These are phyloP conservation scores for Fusarium nanum DNA, from an alignment of 2,329 filamentous ascomycete species.

Conservation along the genomic window DNA sequence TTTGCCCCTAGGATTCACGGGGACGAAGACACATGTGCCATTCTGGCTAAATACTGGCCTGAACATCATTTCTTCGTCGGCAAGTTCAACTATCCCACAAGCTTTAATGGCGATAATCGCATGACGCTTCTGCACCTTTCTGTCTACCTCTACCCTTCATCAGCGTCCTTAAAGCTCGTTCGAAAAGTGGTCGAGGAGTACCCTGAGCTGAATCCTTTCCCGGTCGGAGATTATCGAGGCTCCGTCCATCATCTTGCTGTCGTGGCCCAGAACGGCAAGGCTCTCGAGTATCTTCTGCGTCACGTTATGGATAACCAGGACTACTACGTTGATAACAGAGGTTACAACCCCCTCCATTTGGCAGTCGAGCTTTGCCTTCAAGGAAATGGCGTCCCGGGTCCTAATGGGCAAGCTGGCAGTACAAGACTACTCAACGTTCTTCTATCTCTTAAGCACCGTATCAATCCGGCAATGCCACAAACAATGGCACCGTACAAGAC, in stretches of 20 bases:
- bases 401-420: not conserved
- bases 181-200: not conserved
- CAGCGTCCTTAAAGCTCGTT: not conserved
- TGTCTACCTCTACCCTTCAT: not conserved
- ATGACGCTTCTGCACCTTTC: not conserved
- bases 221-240: not conserved
- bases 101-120: no score
- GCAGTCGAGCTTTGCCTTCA: not conserved
- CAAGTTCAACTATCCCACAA: no score
- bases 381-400: not conserved
- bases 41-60: not conserved
- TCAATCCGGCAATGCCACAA: conserved; percentile 10
- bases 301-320: not conserved
- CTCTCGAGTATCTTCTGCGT: not conserved
- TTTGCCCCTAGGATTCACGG: not conserved
- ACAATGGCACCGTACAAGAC: conserved; percentile 1
- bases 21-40: not conserved
- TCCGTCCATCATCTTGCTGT: conserved; percentile 16
- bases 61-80: not conserved
- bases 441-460: not conserved
- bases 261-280: not conserved
- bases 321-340: conserved; percentile 3
- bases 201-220: not conserved
- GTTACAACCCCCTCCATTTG: conserved; percentile 9
- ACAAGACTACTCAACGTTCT: not conserved